Evolutionary conservation across 176 grass and related monocot genomes (phyloP).

Genomic region (Triticum monococcum): DNA sequence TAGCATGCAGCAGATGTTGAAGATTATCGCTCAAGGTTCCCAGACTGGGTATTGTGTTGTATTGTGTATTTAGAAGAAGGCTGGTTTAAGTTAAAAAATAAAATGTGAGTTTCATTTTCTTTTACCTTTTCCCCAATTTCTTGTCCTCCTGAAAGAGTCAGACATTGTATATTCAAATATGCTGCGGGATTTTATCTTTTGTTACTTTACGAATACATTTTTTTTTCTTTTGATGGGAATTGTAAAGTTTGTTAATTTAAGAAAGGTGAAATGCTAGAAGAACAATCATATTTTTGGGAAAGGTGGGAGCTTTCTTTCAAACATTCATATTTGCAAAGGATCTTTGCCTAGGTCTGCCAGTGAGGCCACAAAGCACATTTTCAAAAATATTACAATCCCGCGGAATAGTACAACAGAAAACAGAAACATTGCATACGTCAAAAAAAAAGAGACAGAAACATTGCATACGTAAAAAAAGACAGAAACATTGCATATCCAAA

Average conservation of each 20-base stretch:
- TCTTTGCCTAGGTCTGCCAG: too few species aligned
- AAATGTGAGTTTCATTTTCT: slow-evolving; percentile 23
- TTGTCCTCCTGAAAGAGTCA: not conserved
- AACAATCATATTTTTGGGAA: not conserved
- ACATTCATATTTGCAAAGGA: too few species aligned
- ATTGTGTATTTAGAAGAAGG: slow-evolving; percentile 35
- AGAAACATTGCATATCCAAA: too few species aligned
- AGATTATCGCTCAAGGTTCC: not conserved
- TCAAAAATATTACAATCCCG: too few species aligned
- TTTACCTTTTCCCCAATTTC: not conserved
- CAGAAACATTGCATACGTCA: too few species aligned
- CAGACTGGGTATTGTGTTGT: slow-evolving; percentile 31
- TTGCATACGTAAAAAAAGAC: too few species aligned
- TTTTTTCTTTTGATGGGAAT: slow-evolving; percentile 13
- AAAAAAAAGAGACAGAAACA: too few species aligned
- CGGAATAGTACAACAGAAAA: too few species aligned
- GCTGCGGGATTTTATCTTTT: slow-evolving; percentile 4
- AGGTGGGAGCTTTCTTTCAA: too few species aligned
- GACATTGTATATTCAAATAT: slow-evolving; percentile 26
- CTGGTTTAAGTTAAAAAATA: slow-evolving; percentile 37
- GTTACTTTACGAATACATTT: slow-evolving; percentile 12
- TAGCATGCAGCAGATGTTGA: not conserved
- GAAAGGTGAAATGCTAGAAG: not conserved
- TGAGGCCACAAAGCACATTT: too few species aligned
- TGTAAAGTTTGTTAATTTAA: slow-evolving; percentile 44